phyloP scores from a whole-genome alignment of 2,329 filamentous ascomycete genomes.

The Myriosclerotinia curreyana region DNA sequence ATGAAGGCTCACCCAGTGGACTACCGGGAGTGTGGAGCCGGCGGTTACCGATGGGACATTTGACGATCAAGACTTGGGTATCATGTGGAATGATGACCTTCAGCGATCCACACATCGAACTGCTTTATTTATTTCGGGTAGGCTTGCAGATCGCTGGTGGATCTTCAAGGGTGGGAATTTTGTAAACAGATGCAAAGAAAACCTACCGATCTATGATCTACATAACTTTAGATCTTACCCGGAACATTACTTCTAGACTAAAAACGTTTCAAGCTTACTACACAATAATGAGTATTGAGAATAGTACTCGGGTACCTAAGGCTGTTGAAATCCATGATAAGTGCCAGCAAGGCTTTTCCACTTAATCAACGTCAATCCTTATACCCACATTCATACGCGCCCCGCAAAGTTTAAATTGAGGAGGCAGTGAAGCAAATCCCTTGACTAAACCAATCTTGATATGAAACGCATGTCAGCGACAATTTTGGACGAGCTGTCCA shows the following conservation, averaged over 20 bases:
- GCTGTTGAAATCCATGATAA: background rate
- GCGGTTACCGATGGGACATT: background rate
- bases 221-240: background rate
- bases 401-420: conserved; percentile 4
- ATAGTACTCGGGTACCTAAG: background rate
- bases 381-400: background rate
- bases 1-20: background rate
- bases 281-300: background rate
- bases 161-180: background rate
- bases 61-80: background rate
- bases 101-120: conserved; percentile 1
- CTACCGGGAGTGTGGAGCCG: conserved; percentile 12
- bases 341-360: background rate
- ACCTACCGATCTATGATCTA: background rate
- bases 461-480: background rate
- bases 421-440: background rate
- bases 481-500: background rate
- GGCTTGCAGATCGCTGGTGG: background rate
- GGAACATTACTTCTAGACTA: background rate
- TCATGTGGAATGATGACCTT: background rate
- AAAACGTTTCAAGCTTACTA: background rate
- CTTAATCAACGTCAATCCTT: background rate
- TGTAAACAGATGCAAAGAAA: background rate
- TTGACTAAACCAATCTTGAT: background rate
- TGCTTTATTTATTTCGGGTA: conserved; percentile 5